Percentiles rank a stretch among this genome's conserved stretches.
Evolutionary conservation across 352 stramenopile species (phyloP).

Genomic region (Phytophthora kernoviae): DNA sequence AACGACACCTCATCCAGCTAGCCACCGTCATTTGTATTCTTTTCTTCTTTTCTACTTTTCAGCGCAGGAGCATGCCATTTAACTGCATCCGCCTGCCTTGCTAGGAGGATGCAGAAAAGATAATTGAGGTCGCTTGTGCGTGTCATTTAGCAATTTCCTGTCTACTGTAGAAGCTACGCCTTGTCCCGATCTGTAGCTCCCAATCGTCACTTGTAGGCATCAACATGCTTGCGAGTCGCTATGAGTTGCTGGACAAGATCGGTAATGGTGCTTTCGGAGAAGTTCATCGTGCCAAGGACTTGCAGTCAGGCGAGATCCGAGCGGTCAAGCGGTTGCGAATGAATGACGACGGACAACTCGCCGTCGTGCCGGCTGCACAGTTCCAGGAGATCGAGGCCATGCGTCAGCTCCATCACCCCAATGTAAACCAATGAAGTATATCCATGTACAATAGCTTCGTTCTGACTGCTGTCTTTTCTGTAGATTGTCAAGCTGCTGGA

Average conservation of each 20-base stretch:
- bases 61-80: constrained; percentile 24
- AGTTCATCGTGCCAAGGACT: constrained; percentile 58
- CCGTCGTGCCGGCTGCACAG: constrained; percentile 52
- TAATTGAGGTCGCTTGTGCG: constrained; percentile 27
- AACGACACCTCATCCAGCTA: constrained; percentile 11
- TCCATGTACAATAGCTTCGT: background rate
- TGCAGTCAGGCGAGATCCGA: constrained; percentile 42
- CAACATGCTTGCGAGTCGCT: constrained; percentile 43
- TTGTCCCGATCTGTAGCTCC: constrained; percentile 7
- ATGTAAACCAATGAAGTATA: constrained; percentile 30
- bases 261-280: constrained; percentile 76
- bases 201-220: constrained; percentile 7
- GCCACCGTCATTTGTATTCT: constrained; percentile 33
- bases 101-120: constrained; percentile 16
- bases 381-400: constrained; percentile 83
- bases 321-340: constrained; percentile 71
- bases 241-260: constrained; percentile 68
- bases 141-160: constrained; percentile 1
- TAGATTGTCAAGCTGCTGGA: constrained; percentile 75
- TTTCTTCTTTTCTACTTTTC: constrained; percentile 23
- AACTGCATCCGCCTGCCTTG: constrained; percentile 11
- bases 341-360: constrained; percentile 49
- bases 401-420: constrained; percentile 72
- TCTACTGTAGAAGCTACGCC: constrained; percentile 1
- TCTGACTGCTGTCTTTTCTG: background rate